Conservation (phyloP, 2,329 filamentous ascomycete genomes). For the Cladosporium cucumerinum region DNA sequence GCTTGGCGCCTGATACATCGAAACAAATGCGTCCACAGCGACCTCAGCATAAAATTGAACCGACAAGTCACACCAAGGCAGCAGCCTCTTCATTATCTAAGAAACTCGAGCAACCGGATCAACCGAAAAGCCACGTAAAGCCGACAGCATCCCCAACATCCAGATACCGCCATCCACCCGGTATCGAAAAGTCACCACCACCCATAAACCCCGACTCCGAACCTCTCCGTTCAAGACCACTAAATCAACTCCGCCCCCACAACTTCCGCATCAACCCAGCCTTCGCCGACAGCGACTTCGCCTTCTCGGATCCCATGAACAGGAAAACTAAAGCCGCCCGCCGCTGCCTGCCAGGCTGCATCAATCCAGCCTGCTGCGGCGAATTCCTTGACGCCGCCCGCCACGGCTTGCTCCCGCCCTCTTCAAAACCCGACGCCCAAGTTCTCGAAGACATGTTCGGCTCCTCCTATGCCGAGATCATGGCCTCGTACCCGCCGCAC, state of each 20-base stretch:
- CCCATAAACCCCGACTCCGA: constrained; percentile 34
- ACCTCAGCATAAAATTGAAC: not conserved
- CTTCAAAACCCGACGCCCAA: constrained; percentile 27
- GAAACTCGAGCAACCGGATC: not conserved
- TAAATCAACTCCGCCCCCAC: constrained; percentile 57
- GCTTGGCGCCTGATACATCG: not conserved
- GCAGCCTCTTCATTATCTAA: not conserved
- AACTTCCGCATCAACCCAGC: constrained; percentile 82
- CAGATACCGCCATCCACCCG: not conserved
- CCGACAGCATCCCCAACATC: not conserved
- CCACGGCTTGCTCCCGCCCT: constrained; percentile 25
- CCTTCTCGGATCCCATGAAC: constrained; percentile 70
- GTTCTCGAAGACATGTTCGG: constrained; percentile 31
- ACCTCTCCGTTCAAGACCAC: constrained; percentile 56
- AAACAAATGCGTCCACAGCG: not conserved
- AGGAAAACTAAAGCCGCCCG: constrained; percentile 55
- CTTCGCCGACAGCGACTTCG: constrained; percentile 68
- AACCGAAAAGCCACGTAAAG: not conserved
- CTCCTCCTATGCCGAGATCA: constrained; percentile 23
- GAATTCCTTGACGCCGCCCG: constrained; percentile 65
- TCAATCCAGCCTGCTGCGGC: constrained; percentile 70
- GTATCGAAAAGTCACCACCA: constrained; percentile 23
- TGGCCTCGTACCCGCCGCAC: constrained; percentile 31
- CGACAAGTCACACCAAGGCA: not conserved
- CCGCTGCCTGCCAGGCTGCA: constrained; percentile 70